These are phyloP conservation scores for Backusella circina DNA, from an alignment of 192 early-diverging fungal genomes.

Conservation along the genomic window DNA sequence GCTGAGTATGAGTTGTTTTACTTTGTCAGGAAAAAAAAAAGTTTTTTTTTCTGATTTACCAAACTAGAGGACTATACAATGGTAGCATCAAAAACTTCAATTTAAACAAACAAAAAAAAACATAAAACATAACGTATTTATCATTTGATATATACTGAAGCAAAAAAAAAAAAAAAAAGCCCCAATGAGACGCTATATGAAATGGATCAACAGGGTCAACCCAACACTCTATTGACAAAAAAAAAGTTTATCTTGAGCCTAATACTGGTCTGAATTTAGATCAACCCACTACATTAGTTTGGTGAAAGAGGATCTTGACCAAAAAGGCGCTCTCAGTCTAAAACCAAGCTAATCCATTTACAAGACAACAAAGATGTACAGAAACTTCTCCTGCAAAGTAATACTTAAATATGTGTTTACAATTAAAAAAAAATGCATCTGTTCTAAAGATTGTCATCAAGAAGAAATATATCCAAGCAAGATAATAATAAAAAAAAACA, in stretches of 20 bases:
- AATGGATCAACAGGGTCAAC: background rate
- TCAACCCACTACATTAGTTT: background rate
- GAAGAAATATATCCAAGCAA: no score
- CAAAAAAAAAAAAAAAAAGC: background rate
- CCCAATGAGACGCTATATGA: background rate
- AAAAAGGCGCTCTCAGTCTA: background rate
- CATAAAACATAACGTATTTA: background rate
- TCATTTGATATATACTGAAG: background rate
- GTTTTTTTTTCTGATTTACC: background rate
- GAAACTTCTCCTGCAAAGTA: background rate
- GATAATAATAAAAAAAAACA: background rate
- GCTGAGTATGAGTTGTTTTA: no score
- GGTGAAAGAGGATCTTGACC: no score
- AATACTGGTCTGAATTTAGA: background rate
- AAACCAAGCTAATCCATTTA: background rate
- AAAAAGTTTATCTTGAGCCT: background rate
- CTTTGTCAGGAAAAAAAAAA: no score
- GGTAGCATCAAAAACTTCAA: background rate
- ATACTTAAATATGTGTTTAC: no score
- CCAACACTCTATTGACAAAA: background rate
- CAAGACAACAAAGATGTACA: background rate
- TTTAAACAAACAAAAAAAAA: background rate
- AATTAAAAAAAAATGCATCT: no score
- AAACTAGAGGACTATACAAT: background rate
- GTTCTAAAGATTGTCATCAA: no score